Evolutionary conservation across 257 asterid genomes (phyloP).

Genomic region (Solanum phureja): DNA sequence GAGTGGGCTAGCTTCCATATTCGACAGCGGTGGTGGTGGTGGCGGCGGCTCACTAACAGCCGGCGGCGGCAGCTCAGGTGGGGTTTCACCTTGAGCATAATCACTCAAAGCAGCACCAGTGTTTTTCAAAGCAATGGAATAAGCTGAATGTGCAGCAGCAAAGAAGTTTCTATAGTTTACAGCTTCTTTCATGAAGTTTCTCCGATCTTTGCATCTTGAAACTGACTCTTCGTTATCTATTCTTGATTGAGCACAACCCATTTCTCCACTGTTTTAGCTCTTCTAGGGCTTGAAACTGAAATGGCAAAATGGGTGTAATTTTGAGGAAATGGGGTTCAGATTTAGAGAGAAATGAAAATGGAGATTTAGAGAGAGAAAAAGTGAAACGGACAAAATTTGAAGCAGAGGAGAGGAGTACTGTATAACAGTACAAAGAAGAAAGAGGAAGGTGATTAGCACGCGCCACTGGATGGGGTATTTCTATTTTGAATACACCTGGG

Average conservation of each 20-base stretch:
- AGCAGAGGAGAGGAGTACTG: neutral
- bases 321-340: neutral
- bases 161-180: constrained; percentile 75
- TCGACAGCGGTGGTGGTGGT: constrained; percentile 50
- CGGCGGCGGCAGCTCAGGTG: constrained; percentile 32
- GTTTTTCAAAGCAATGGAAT: constrained; percentile 65
- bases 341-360: neutral
- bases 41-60: constrained; percentile 34
- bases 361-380: neutral
- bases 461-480: neutral
- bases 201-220: constrained; percentile 80
- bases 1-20: constrained; percentile 45
- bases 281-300: neutral
- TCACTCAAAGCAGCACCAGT: constrained; percentile 95
- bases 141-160: constrained; percentile 91
- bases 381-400: neutral
- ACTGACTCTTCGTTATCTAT: constrained; percentile 91
- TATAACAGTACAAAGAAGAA: constrained; percentile 4
- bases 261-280: neutral
- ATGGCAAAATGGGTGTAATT: neutral
- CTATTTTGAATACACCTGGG: constrained; percentile 19
- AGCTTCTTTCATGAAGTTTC: constrained; percentile 81
- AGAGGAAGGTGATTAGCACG: constrained; percentile 25
- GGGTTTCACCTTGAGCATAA: constrained; percentile 79
- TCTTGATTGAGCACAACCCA: constrained; percentile 94